These are phyloP conservation scores for Chalciporus chontae DNA, from an alignment of 768 basidiomycete species.

Conservation along the genomic window DNA sequence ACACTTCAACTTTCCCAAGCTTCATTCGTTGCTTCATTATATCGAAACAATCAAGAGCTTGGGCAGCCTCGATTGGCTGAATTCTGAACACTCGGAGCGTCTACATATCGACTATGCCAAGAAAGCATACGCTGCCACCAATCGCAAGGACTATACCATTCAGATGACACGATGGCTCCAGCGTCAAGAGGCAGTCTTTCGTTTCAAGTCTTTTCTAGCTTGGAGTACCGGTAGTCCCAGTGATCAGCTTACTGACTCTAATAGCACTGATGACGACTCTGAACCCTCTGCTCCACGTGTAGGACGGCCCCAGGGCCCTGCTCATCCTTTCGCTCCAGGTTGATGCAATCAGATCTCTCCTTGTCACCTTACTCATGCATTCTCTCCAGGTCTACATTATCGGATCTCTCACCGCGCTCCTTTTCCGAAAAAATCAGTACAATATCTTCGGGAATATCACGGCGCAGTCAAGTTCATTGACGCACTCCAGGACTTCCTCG, in stretches of 20 bases:
- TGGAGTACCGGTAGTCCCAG: constrained; percentile 14
- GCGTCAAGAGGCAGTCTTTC: constrained; percentile 14
- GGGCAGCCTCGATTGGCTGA: constrained; percentile 32
- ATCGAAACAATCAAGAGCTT: constrained; percentile 19
- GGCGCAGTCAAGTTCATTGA: background rate
- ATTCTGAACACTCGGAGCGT: constrained; percentile 35
- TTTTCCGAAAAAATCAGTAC: background rate
- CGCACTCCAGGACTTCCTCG: background rate
- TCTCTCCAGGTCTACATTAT: background rate
- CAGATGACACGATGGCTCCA: constrained; percentile 10
- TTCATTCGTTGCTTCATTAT: constrained; percentile 33
- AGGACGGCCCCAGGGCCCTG: no score
- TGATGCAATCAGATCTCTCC: no score
- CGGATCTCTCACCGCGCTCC: no score
- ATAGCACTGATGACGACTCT: no score
- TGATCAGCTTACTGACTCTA: no score
- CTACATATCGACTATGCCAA: constrained; percentile 42
- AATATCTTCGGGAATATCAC: background rate
- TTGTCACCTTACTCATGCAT: no score
- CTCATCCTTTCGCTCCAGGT: no score
- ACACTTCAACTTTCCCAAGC: constrained; percentile 38
- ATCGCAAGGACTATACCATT: constrained; percentile 14
- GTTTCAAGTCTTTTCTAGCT: constrained; percentile 25
- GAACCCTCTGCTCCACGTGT: no score
- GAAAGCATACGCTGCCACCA: constrained; percentile 20